Conservation (phyloP, 345 rosid genomes). For the Gossypium herbaceum region DNA sequence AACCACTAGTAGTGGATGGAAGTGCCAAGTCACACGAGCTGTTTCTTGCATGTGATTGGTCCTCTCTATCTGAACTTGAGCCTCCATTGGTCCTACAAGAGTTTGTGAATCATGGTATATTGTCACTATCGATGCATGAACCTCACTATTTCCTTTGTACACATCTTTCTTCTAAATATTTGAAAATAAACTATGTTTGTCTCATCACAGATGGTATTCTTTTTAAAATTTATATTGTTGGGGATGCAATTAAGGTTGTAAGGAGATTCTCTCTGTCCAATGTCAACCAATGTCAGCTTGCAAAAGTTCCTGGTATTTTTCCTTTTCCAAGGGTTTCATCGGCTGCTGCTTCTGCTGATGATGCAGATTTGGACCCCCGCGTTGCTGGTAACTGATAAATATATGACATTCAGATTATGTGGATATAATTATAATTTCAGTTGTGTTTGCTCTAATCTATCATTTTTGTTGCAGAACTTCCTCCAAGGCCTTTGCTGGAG, state of each 20-base stretch:
- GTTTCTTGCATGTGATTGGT: slow-evolving; percentile 70
- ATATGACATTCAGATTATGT: background rate
- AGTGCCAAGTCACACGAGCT: slow-evolving; percentile 80
- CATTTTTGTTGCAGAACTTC: slow-evolving; percentile 59
- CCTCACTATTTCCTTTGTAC: slow-evolving; percentile 1
- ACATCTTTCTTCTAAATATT: slow-evolving; percentile 1
- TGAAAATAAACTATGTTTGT: slow-evolving; percentile 9
- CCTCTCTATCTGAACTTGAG: slow-evolving; percentile 68
- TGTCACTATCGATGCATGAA: background rate
- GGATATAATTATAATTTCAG: background rate
- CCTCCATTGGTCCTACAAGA: slow-evolving; percentile 89
- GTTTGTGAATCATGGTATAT: slow-evolving; percentile 87
- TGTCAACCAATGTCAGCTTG: slow-evolving; percentile 48
- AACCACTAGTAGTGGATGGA: slow-evolving; percentile 87
- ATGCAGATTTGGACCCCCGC: slow-evolving; percentile 71
- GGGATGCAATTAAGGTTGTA: slow-evolving; percentile 79
- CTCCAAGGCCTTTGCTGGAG: slow-evolving; percentile 77
- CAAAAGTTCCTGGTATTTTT: slow-evolving; percentile 52
- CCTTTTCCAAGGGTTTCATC: slow-evolving; percentile 85
- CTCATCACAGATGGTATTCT: slow-evolving; percentile 67
- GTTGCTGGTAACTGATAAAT: slow-evolving; percentile 52
- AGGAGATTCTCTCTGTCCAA: slow-evolving; percentile 79
- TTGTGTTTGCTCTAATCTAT: slow-evolving; percentile 12
- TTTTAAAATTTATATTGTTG: slow-evolving; percentile 74
- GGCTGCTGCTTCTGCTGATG: slow-evolving; percentile 82